A percentile compares a stretch with the other conserved stretches of the same genome.
Conservation (phyloP, 2,329 filamentous ascomycete species). For the Penicillium sp. region DNA sequence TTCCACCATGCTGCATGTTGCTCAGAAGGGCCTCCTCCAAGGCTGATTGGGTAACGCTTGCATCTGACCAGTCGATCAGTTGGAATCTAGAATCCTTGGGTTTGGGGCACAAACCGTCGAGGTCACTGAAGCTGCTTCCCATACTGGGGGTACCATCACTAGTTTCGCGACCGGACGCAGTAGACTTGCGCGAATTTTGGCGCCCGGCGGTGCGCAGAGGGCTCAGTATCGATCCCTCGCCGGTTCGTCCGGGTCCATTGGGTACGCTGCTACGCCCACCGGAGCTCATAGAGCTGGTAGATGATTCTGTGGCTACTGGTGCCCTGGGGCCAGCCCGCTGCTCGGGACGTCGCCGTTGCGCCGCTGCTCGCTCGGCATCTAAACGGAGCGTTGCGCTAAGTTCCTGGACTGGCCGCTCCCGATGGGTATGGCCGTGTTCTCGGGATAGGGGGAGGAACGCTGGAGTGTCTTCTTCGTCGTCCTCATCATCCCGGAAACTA, state of each 20-base stretch:
- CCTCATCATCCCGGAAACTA: slow-evolving; percentile 36
- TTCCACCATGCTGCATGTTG: slow-evolving; percentile 57
- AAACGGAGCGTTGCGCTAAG: slow-evolving; percentile 44
- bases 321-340: slow-evolving; percentile 18
- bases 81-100: background rate
- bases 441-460: slow-evolving; percentile 46
- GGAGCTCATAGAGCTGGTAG: slow-evolving; percentile 41
- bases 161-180: slow-evolving; percentile 39
- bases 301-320: slow-evolving; percentile 27
- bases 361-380: slow-evolving; percentile 29
- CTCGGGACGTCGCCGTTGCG: slow-evolving; percentile 31
- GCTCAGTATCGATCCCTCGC: slow-evolving; percentile 29
- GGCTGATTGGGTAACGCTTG: slow-evolving; percentile 63
- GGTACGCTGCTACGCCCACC: slow-evolving; percentile 28
- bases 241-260: slow-evolving; percentile 19
- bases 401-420: slow-evolving; percentile 30
- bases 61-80: slow-evolving; percentile 42
- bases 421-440: slow-evolving; percentile 16
- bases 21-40: slow-evolving; percentile 63
- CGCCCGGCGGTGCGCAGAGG: slow-evolving; percentile 51
- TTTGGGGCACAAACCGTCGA: slow-evolving; percentile 51
- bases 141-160: slow-evolving; percentile 60
- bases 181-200: slow-evolving; percentile 47
- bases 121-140: slow-evolving; percentile 65
- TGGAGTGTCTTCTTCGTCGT: slow-evolving; percentile 47